These are phyloP conservation scores for Polytolypa hystricis DNA, from an alignment of 2,329 filamentous ascomycete genomes.

Conservation along the genomic window DNA sequence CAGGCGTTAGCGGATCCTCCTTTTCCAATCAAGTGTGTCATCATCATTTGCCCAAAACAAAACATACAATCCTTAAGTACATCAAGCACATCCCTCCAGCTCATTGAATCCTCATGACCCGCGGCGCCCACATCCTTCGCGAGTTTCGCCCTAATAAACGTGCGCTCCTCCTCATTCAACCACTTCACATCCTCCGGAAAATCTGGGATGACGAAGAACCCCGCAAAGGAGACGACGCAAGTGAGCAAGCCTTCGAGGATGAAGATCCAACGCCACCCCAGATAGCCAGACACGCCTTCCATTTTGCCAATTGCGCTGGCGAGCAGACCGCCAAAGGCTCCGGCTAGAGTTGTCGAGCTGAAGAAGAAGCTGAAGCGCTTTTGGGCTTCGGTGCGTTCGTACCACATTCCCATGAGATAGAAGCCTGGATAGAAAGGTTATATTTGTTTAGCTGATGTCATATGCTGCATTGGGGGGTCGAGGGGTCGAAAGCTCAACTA, in stretches of 20 bases:
- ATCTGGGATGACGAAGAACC: constrained; percentile 57
- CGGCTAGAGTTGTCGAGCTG: constrained; percentile 52
- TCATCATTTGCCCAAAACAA: no score
- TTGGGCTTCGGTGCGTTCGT: constrained; percentile 75
- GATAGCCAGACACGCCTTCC: constrained; percentile 46
- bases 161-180: constrained; percentile 58
- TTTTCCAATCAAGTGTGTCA: no score
- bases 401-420: constrained; percentile 71
- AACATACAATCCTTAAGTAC: constrained; percentile 56
- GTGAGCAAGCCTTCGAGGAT: constrained; percentile 57
- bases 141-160: constrained; percentile 55
- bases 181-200: constrained; percentile 67
- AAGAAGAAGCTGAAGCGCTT: constrained; percentile 94
- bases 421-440: no score
- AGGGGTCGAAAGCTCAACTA: no score
- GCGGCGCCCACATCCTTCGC: constrained; percentile 57
- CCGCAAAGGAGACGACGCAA: constrained; percentile 46
- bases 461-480: no score
- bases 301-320: constrained; percentile 51
- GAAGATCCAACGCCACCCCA: constrained; percentile 40
- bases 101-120: constrained; percentile 52
- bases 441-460: background rate
- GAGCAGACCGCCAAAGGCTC: constrained; percentile 52
- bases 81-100: constrained; percentile 45
- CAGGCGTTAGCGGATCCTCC: no score